phyloP scores from a whole-genome alignment of 73 alveolate genomes.

The Durusdinium trenchii region DNA sequence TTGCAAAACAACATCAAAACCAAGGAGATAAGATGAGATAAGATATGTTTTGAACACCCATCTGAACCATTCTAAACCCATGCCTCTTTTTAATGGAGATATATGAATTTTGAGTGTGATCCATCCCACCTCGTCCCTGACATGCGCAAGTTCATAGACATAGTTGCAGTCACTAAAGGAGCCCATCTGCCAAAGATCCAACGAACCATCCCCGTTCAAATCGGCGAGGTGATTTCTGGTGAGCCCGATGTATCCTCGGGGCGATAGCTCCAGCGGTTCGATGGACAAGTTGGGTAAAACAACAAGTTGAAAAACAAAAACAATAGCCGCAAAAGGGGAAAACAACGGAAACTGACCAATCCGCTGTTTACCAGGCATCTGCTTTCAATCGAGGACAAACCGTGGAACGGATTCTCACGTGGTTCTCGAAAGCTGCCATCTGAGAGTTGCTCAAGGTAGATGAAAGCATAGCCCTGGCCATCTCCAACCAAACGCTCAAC shows the following conservation, averaged over 20 bases:
- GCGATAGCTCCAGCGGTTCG: too few relatives aligned
- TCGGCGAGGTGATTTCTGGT: not conserved
- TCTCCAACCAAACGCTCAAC: not conserved
- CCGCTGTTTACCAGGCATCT: too few relatives aligned
- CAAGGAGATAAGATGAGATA: too few relatives aligned
- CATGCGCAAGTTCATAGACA: not conserved
- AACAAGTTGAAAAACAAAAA: too few relatives aligned
- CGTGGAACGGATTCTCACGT: not conserved
- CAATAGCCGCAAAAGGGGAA: too few relatives aligned
- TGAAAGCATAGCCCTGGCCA: not conserved
- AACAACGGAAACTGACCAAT: too few relatives aligned
- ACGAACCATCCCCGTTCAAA: constrained; percentile 29
- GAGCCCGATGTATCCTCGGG: not conserved
- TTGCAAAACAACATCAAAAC: too few relatives aligned
- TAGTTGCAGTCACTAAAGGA: not conserved
- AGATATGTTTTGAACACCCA: too few relatives aligned
- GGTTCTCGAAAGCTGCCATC: constrained; percentile 25
- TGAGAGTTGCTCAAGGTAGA: not conserved
- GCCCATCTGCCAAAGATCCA: constrained; percentile 27
- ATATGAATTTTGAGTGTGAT: too few relatives aligned
- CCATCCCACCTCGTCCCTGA: not conserved
- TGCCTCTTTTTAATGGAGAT: too few relatives aligned
- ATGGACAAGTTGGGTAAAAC: too few relatives aligned
- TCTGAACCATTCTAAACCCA: too few relatives aligned
- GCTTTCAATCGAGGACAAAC: not conserved